These are phyloP conservation scores for Zymoseptoria crescenta DNA, from an alignment of 2,329 filamentous ascomycete species.

Conservation along the genomic window DNA sequence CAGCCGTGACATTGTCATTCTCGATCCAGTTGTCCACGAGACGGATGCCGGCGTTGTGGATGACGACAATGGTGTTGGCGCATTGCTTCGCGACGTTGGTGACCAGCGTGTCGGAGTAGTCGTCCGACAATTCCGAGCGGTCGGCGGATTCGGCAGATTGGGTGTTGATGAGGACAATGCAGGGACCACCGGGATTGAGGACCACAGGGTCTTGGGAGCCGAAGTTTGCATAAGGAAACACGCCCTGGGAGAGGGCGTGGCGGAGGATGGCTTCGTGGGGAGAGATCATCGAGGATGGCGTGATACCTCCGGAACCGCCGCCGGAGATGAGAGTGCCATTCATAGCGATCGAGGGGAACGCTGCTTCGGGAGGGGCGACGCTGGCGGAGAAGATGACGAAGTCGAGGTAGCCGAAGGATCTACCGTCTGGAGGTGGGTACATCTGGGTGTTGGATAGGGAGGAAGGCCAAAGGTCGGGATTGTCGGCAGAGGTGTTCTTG, in stretches of 20 bases:
- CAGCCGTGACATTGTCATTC: slow-evolving; percentile 19
- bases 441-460: slow-evolving; percentile 11
- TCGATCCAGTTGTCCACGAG: slow-evolving; percentile 25
- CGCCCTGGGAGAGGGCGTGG: slow-evolving; percentile 22
- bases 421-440: slow-evolving; percentile 7
- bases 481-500: slow-evolving; percentile 8
- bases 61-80: slow-evolving; percentile 26
- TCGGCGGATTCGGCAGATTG: slow-evolving; percentile 23
- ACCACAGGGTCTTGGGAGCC: slow-evolving; percentile 18
- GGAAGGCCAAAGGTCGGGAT: slow-evolving; percentile 6
- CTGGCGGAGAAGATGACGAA: slow-evolving; percentile 7
- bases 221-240: slow-evolving; percentile 20
- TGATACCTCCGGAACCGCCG: slow-evolving; percentile 24
- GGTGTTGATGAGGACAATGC: slow-evolving; percentile 28
- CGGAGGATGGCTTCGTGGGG: slow-evolving; percentile 24
- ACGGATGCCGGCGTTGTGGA: slow-evolving; percentile 26
- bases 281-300: slow-evolving; percentile 17
- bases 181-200: slow-evolving; percentile 18
- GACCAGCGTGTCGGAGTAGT: slow-evolving; percentile 23
- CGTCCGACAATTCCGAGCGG: slow-evolving; percentile 20
- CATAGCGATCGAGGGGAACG: slow-evolving; percentile 16
- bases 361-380: slow-evolving; percentile 3
- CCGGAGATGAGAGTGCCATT: slow-evolving; percentile 25
- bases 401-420: slow-evolving; percentile 8
- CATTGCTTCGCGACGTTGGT: slow-evolving; percentile 24